These are phyloP conservation scores for Saussurea involucrata DNA, from an alignment of 129 eudicot genomes.

Conservation along the genomic window DNA sequence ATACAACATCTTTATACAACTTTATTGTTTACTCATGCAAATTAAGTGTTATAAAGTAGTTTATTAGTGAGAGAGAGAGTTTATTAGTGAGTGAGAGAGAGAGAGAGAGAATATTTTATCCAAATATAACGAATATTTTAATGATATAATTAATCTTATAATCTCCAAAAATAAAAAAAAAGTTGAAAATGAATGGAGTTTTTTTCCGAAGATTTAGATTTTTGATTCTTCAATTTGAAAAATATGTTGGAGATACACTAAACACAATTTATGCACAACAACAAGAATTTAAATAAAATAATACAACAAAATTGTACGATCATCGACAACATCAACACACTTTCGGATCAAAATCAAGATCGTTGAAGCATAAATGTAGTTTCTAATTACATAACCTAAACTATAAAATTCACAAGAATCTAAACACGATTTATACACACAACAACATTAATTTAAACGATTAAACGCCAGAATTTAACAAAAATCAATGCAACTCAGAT, in stretches of 20 bases:
- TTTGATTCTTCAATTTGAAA: background rate
- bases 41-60: too few relatives aligned
- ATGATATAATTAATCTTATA: background rate
- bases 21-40: too few relatives aligned
- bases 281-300: background rate
- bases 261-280: background rate
- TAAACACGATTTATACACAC: background rate
- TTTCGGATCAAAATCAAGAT: background rate
- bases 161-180: background rate
- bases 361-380: background rate
- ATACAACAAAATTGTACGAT: too few relatives aligned
- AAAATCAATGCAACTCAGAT: background rate
- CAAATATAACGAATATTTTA: background rate
- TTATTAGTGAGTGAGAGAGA: too few relatives aligned
- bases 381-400: background rate
- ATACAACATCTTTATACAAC: too few relatives aligned
- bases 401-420: background rate
- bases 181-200: background rate
- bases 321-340: too few relatives aligned
- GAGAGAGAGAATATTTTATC: background rate
- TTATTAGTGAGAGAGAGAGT: too few relatives aligned
- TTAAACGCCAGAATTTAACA: background rate
- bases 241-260: background rate
- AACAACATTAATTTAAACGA: background rate
- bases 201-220: background rate